A percentile compares a stretch with the other conserved stretches of the same genome.
phyloP scores from a whole-genome alignment of 2,329 filamentous ascomycete genomes.

The Aureobasidium uvarum region DNA sequence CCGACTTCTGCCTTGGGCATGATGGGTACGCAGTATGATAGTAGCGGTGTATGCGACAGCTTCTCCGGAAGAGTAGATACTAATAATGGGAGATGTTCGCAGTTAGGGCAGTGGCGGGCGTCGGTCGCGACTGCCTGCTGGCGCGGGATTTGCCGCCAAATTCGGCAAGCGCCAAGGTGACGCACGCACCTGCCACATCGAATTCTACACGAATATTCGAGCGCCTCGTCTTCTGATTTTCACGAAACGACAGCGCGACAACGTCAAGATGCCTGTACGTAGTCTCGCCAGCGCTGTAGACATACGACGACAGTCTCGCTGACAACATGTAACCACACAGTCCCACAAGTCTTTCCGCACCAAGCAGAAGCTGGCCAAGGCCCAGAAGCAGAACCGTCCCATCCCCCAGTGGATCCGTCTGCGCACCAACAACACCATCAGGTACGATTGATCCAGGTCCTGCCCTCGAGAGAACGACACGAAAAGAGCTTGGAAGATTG shows the following conservation, averaged over 20 bases:
- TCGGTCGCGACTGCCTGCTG: constrained; percentile 1
- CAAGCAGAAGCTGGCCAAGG: constrained; percentile 99
- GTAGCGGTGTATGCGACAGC: neutral
- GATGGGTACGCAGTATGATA: neutral
- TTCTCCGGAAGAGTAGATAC: neutral
- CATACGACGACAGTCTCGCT: neutral
- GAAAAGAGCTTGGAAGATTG: constrained; percentile 14
- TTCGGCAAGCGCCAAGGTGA: constrained; percentile 25
- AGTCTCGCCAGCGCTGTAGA: constrained; percentile 1
- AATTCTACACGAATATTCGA: constrained; percentile 18
- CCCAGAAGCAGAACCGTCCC: constrained; percentile 99
- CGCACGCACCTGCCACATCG: constrained; percentile 17
- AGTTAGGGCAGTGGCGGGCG: neutral
- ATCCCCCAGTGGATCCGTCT: constrained; percentile 99
- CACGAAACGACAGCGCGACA: constrained; percentile 26
- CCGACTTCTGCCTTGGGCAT: constrained; percentile 76
- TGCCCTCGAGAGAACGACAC: neutral
- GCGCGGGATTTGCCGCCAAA: constrained; percentile 14
- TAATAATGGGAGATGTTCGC: neutral
- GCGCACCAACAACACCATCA: constrained; percentile 98
- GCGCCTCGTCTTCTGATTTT: neutral
- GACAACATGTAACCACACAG: constrained; percentile 51
- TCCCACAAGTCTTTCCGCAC: constrained; percentile 99
- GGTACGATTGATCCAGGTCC: constrained; percentile 61
- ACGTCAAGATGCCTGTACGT: constrained; percentile 31